A percentile compares a stretch with the other conserved stretches of the same genome.
Evolutionary conservation across 202 grass and related monocot genomes (phyloP).

Genomic region (Schoenoplectus triqueter): DNA sequence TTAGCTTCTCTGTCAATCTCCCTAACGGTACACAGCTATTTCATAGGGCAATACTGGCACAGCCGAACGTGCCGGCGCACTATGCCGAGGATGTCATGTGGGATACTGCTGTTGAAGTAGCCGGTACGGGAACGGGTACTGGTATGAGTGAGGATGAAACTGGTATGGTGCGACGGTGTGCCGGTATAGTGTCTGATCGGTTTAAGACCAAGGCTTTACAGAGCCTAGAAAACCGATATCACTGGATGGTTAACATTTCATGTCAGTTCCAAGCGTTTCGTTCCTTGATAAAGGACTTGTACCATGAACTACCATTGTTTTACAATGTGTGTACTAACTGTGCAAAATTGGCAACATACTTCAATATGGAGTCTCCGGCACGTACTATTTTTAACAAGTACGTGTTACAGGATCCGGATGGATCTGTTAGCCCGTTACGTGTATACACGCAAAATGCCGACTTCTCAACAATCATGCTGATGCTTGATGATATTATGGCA

Average conservation of each 20-base stretch:
- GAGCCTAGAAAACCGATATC: constrained; percentile 43
- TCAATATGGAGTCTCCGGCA: constrained; percentile 42
- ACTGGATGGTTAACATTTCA: constrained; percentile 54
- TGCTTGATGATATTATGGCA: constrained; percentile 50
- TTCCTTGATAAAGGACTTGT: constrained; percentile 43
- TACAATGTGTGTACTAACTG: constrained; percentile 40
- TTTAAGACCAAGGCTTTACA: constrained; percentile 50
- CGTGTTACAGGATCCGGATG: constrained; percentile 42
- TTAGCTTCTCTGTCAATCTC: constrained; percentile 48
- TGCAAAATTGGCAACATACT: constrained; percentile 46
- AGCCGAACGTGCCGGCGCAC: constrained; percentile 24
- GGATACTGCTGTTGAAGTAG: constrained; percentile 44
- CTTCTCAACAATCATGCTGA: constrained; percentile 26
- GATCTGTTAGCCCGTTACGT: neutral
- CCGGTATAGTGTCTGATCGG: constrained; percentile 46
- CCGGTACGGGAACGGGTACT: constrained; percentile 20
- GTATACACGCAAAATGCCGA: neutral
- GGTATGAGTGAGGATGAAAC: constrained; percentile 27
- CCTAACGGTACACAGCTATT: constrained; percentile 52
- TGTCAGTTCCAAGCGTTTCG: constrained; percentile 49
- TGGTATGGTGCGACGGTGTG: constrained; percentile 42
- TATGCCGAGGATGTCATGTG: constrained; percentile 52
- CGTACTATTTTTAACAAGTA: constrained; percentile 48
- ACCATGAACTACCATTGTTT: constrained; percentile 45
- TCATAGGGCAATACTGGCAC: constrained; percentile 38